Evolutionary conservation across 2,329 filamentous ascomycete genomes (phyloP).

Genomic region (Ophiocordyceps polyrhachis-furcata): DNA sequence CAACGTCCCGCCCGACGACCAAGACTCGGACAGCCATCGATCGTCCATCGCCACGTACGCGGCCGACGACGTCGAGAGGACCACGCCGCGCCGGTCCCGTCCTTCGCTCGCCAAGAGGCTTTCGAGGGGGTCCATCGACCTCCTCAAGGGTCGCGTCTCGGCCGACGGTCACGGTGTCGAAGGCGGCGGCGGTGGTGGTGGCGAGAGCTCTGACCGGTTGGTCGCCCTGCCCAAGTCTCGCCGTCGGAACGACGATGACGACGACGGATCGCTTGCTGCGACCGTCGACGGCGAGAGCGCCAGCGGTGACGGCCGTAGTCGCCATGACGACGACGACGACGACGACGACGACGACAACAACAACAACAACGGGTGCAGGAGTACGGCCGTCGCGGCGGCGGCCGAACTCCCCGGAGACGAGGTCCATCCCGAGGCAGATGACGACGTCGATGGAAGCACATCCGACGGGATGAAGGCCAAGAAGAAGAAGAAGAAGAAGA

Average conservation of each 20-base stretch:
- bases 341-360: too few relatives aligned
- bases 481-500: too few relatives aligned
- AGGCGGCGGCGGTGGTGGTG: slow-evolving; percentile 14
- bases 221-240: slow-evolving; percentile 13
- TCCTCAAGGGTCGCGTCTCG: slow-evolving; percentile 18
- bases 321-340: slow-evolving; percentile 9
- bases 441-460: background rate
- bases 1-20: slow-evolving; percentile 30
- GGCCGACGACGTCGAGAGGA: slow-evolving; percentile 37
- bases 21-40: slow-evolving; percentile 24
- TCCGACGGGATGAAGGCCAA: background rate
- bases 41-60: slow-evolving; percentile 57
- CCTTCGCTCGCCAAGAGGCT: slow-evolving; percentile 27
- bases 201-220: slow-evolving; percentile 28
- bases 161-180: slow-evolving; percentile 4
- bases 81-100: slow-evolving; percentile 6
- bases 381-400: slow-evolving; percentile 21
- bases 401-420: slow-evolving; percentile 15
- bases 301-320: slow-evolving; percentile 8
- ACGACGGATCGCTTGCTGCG: slow-evolving; percentile 34
- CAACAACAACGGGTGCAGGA: slow-evolving; percentile 9
- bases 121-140: slow-evolving; percentile 25
- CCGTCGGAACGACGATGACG: slow-evolving; percentile 22
- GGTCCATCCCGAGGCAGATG: background rate
- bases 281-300: slow-evolving; percentile 36